Evolutionary conservation across 352 stramenopile genomes (phyloP).

Genomic region (Pythium utonaiense): DNA sequence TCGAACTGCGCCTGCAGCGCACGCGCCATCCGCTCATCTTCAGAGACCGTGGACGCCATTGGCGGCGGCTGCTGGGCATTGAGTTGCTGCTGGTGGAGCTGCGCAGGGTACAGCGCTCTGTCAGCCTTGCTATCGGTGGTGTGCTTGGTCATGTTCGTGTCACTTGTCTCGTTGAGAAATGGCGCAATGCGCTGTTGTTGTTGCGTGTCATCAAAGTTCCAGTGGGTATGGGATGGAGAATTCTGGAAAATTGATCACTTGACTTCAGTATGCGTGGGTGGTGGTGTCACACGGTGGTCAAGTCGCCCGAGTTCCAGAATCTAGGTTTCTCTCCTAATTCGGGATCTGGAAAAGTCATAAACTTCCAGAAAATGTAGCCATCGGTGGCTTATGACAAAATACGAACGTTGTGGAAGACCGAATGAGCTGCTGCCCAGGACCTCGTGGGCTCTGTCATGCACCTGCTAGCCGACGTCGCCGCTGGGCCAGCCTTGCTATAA

Average conservation of each 20-base stretch:
- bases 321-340: not conserved
- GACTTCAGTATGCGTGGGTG: not conserved
- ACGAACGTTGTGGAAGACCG: too few species aligned
- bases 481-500: too few species aligned
- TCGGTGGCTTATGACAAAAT: too few species aligned
- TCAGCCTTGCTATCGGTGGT: slow-evolving; percentile 8
- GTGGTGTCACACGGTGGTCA: not conserved
- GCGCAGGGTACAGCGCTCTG: slow-evolving; percentile 17
- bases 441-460: too few species aligned
- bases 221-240: not conserved
- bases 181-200: too few species aligned
- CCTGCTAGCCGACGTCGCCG: too few species aligned
- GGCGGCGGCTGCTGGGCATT: not conserved
- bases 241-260: not conserved
- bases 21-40: slow-evolving; percentile 51
- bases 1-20: slow-evolving; percentile 55
- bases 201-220: slow-evolving; percentile 5
- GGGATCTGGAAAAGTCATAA: not conserved
- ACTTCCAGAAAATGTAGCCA: not conserved
- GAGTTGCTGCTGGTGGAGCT: slow-evolving; percentile 8
- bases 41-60: slow-evolving; percentile 23
- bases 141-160: slow-evolving; percentile 9
- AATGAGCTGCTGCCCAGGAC: not conserved
- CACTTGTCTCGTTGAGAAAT: not conserved
- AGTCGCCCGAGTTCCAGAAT: not conserved